Evolutionary conservation across 116 monocot genomes (phyloP).

Genomic region (Papilionanthe hybrid): DNA sequence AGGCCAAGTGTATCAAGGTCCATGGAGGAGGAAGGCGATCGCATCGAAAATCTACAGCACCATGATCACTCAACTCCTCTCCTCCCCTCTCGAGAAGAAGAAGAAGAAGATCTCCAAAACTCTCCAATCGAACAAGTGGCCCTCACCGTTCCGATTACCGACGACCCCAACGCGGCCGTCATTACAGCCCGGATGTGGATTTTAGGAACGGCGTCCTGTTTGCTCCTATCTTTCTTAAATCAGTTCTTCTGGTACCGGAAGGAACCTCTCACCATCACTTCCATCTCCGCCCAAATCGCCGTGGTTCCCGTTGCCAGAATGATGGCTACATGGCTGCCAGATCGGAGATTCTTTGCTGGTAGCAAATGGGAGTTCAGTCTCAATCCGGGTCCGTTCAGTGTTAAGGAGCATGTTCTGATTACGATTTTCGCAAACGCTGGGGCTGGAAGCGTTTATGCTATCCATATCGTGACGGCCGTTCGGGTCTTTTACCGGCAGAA

Average conservation of each 20-base stretch:
- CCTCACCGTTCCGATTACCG: slow-evolving; percentile 28
- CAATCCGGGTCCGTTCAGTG: slow-evolving; percentile 45
- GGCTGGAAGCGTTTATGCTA: slow-evolving; percentile 31
- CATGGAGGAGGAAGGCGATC: background rate
- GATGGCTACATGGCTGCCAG: slow-evolving; percentile 25
- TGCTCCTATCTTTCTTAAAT: slow-evolving; percentile 40
- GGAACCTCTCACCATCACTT: slow-evolving; percentile 46
- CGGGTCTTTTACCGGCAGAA: slow-evolving; percentile 32
- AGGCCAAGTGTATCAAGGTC: background rate
- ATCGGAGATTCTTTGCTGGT: slow-evolving; percentile 25
- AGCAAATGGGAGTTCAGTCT: slow-evolving; percentile 34
- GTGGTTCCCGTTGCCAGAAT: slow-evolving; percentile 38
- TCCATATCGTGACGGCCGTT: slow-evolving; percentile 34
- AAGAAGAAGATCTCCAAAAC: slow-evolving; percentile 9
- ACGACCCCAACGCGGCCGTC: slow-evolving; percentile 29
- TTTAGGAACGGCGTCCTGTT: slow-evolving; percentile 39
- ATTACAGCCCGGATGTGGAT: slow-evolving; percentile 51
- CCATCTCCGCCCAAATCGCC: slow-evolving; percentile 46
- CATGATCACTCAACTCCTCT: background rate
- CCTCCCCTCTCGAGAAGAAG: background rate
- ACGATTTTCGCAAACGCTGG: slow-evolving; percentile 53
- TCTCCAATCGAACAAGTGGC: slow-evolving; percentile 44
- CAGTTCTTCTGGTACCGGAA: slow-evolving; percentile 64
- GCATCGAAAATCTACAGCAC: background rate
- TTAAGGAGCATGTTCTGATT: slow-evolving; percentile 54